phyloP scores from a whole-genome alignment of 139 green algal species.

The Axilococcus clingmanii region DNA sequence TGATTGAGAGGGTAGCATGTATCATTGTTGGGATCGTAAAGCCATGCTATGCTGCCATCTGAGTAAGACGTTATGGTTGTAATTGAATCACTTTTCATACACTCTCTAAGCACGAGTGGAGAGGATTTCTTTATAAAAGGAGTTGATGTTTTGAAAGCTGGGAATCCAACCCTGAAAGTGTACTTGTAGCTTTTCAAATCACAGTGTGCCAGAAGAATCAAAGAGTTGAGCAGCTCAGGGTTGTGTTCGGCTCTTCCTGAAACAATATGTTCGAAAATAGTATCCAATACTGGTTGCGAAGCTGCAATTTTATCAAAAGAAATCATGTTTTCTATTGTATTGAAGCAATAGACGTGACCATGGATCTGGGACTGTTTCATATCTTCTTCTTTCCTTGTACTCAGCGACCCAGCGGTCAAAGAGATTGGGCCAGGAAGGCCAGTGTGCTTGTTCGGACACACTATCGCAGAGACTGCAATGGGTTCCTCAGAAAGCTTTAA shows the following conservation, averaged over 20 bases:
- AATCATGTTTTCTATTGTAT: constrained; percentile 69
- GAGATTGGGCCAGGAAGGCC: constrained; percentile 12
- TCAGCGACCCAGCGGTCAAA: constrained; percentile 1
- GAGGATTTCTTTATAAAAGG: constrained; percentile 25
- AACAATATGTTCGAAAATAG: constrained; percentile 60
- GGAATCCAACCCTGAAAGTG: constrained; percentile 81
- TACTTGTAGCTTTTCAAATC: constrained; percentile 88
- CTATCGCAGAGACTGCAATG: constrained; percentile 17
- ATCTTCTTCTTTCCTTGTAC: no score
- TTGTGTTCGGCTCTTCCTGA: constrained; percentile 28
- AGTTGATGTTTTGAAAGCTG: constrained; percentile 51
- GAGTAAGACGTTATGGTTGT: no score
- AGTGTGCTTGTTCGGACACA: constrained; percentile 2
- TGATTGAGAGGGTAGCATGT: no score
- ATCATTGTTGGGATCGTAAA: no score
- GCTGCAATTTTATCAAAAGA: constrained; percentile 24
- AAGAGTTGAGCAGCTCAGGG: constrained; percentile 27
- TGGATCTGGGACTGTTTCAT: no score
- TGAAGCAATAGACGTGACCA: constrained; percentile 48
- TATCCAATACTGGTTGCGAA: constrained; percentile 1
- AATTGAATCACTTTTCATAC: background rate
- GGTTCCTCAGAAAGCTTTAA: constrained; percentile 42
- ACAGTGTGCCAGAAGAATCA: constrained; percentile 66
- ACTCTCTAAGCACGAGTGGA: background rate
- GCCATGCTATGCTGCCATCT: no score